Evolutionary conservation across 163 green algal species (phyloP), one percentile per base, ranked within the genome.

Genomic region (Scenedesmus sp.): DNA sequence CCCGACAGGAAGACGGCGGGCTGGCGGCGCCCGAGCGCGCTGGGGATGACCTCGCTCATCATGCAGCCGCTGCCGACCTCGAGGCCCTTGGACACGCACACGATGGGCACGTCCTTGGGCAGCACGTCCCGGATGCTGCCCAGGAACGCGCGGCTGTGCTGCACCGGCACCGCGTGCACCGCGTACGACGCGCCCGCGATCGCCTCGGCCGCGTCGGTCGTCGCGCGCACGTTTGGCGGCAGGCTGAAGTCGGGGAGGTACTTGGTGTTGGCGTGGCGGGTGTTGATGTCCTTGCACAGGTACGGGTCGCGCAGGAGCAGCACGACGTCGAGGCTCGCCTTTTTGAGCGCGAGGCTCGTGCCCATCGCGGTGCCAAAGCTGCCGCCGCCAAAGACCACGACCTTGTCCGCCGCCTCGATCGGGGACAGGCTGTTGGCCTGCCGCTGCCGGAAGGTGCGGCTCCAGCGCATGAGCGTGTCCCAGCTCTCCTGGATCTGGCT

Each of bases 281-380:
- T 82, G 85, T 98, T 99, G 84, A 99, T 98, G 84, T 94, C 89
- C n/a, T 88, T 66, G 71, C 89, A 95, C 2, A 96, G 75, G 54
- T 93, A 85, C 0, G 87, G 70, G 85, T 98, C 92, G 0, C 96
- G 84, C 67, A 99, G 77, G 33, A 99, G 89, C 73, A 99, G 80
- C 17, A 94, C 87, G 17, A 99, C 94, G 45, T 97, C 85, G 34
- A 98, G 70, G 15, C 91, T 70, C 1, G 70, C 54, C 71, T 97
- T 95, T 74, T 98, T 93, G 1, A 91, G 77, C 5, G 96, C 96
- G 11, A 99, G 83, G 13, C 90, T 78, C 20, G 81, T 87, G 1
- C 78, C 96, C 91, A 99, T 97, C 1, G 96, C 96, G 9, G 96
- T 99, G 36, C 94, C 96, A 79, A 99, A 99, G 36, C 89, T 96